A percentile compares a stretch with the other conserved stretches of the same genome.
phyloP scores from a whole-genome alignment of 352 stramenopile species.

The Phytophthora brassicae region DNA sequence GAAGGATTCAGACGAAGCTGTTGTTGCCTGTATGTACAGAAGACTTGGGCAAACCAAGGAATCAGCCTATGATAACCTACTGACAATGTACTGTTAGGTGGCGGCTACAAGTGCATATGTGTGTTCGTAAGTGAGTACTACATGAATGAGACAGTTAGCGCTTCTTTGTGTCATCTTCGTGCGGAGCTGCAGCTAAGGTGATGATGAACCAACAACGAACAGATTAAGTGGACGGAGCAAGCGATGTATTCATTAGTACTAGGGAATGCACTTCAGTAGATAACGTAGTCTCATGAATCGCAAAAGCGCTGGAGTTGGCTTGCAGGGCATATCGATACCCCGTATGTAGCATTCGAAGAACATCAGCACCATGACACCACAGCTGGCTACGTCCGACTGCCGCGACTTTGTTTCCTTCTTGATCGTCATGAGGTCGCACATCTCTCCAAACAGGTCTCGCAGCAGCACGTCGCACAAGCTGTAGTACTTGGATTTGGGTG shows the following conservation, averaged over 20 bases:
- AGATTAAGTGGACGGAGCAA: neutral
- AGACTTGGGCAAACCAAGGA: neutral
- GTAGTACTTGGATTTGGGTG: constrained; percentile 13
- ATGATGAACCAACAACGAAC: no score
- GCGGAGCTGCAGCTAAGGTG: neutral
- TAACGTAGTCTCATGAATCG: neutral
- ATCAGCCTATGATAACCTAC: no score
- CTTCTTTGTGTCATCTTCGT: neutral
- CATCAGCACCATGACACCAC: neutral
- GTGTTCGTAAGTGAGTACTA: no score
- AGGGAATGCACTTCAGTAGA: no score
- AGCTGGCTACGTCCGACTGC: constrained; percentile 1
- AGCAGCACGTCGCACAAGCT: neutral
- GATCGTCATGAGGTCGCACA: neutral
- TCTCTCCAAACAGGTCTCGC: neutral
- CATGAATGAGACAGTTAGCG: no score
- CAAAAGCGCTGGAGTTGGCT: neutral
- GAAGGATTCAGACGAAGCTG: neutral
- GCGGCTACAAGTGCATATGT: no score
- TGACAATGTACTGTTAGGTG: no score
- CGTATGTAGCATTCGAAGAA: constrained; percentile 1
- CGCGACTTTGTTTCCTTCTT: neutral
- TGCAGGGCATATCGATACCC: neutral
- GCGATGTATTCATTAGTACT: no score
- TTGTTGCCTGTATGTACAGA: neutral